Base-by-base conservation (phyloP, 306 rosid species). In the Vigna hirtella region DNA sequence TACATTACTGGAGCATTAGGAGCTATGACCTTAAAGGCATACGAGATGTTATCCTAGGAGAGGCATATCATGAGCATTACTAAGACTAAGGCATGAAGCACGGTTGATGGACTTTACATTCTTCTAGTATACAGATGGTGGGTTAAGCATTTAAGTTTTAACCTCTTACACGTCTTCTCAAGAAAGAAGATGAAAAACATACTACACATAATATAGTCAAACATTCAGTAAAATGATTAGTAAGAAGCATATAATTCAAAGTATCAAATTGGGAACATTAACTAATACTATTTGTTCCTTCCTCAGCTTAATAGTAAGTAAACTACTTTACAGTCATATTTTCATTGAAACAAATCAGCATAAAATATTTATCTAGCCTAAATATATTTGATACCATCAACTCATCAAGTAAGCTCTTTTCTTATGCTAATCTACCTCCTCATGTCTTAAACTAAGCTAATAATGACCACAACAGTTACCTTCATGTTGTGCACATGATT, bases 11-110 rank as follows among this genome's bases (percentile, higher is more conserved):
- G 53, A 34, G 34, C 48, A 65, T n/a, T 36, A 22, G 30, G 65
- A 77, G 67, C 43, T 66, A 56, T 77, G 47, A 22, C 40, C 45
- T 26, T 51, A 30, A 16, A 77, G 56, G 52, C 18, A 77, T 55
- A 34, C 36, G 5, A 17, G 68, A 78, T 62, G 51, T 61, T 2
- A 61, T 78, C 24, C 38, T 48, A 69, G 28, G 34, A 73, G 26
- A 22, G 52, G 65, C 55, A 76, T 71, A 57, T 22, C 51, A 63
- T 49, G 57, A 34, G 47, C 64, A 51, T 16, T 52, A 52, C 80
- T 32, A 9, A 64, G 26, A 49, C 50, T 43, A 34, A 65, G 55
- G 73, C 53, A 77, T 56, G 61, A 45, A 56, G 50, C 11, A 55
- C 68, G 49, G 57, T 22, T 36, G 36, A 10, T 30, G 34, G 34